Percentiles rank a stretch among this genome's conserved stretches.
These are phyloP conservation scores for Chimonanthus praecox DNA, from an alignment of 164 flowering plant species.

Conservation along the genomic window DNA sequence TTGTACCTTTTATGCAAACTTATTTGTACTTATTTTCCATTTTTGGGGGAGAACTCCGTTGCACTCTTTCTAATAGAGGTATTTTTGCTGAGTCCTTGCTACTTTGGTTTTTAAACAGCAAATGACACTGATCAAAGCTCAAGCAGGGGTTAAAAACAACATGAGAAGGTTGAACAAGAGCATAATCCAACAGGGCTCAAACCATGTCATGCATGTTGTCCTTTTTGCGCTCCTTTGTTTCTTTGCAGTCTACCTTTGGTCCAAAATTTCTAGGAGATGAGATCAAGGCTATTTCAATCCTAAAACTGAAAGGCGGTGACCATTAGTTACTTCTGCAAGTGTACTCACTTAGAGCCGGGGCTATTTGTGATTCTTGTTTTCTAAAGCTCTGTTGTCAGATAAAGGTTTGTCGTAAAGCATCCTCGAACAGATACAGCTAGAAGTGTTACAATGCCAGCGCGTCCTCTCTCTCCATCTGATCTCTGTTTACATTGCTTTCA, in stretches of 20 bases:
- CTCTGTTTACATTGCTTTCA: too few relatives aligned
- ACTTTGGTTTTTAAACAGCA: slow-evolving; percentile 39
- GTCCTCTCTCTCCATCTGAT: too few relatives aligned
- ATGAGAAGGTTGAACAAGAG: slow-evolving; percentile 73
- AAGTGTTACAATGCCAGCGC: not conserved
- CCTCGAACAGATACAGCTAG: not conserved
- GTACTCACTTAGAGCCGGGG: too few relatives aligned
- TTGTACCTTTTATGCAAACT: too few relatives aligned
- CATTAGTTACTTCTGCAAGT: not conserved
- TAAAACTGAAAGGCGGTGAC: not conserved
- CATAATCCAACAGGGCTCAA: slow-evolving; percentile 70
- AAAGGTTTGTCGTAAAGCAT: not conserved
- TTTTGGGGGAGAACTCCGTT: too few relatives aligned
- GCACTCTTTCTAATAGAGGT: too few relatives aligned
- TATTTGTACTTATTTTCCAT: too few relatives aligned
- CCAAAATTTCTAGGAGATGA: slow-evolving; percentile 49
- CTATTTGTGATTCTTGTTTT: not conserved
- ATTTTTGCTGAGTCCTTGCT: not conserved
- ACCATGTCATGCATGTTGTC: slow-evolving; percentile 68
- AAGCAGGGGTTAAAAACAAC: slow-evolving; percentile 91
- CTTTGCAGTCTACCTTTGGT: slow-evolving; percentile 57
- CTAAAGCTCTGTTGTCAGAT: not conserved
- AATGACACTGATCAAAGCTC: slow-evolving; percentile 84
- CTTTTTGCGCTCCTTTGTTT: slow-evolving; percentile 64
- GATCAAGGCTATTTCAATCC: not conserved